Base-by-base conservation (phyloP, 2,329 filamentous ascomycete species). In the Alternaria burnsii region DNA sequence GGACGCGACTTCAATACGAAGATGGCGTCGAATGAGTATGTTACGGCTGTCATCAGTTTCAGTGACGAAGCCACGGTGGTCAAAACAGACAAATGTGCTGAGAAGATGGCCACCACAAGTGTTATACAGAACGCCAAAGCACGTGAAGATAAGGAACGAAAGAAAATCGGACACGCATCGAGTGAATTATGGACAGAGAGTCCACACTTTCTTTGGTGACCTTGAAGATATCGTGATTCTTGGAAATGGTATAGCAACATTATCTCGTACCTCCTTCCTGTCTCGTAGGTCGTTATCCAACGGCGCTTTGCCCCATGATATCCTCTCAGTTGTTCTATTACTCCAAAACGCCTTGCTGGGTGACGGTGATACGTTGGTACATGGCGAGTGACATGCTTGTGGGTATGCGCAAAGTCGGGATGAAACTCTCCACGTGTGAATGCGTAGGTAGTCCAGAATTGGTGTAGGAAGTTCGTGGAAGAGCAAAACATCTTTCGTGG, bases 261-360 rank as follows among this genome's bases (percentile, higher is more conserved):
- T 26, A 43, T 46, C 24, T 36, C 36, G 6, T 24, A 16, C 40
- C 34, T 52, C 9, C 38, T 41, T 30, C 5, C 34, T 18, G 22
- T 24, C 14, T 41, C 16, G 22, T 14, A 18, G 16, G 24, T 8
- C 22, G 24, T 28, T 12, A 54, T 54, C 40, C 36, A 43, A 43
- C 28, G 12, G 30, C 52, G 6, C 38, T 18, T 32, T 30, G 44
- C 11, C 44, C 11, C 12, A 10, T 36, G 32, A 24, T 5, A 20
- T 50, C 11, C 24, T 12, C 22, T 10, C 43, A 42, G 28, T 32
- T 24, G 24, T n/a, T 34, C 12, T 41, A 30, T 41, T 14, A 41
- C 50, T 52, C 36, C 50, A 41, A 50, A 52, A 60, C 58, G 58
- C 58, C 58, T 51, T 60, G 58, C 58, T 60, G 55, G 58, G 30